A percentile compares a stretch with the other conserved stretches of the same genome.
Evolutionary conservation across 164 flowering plant genomes (phyloP).

Genomic region (Vitis rotundifolia): DNA sequence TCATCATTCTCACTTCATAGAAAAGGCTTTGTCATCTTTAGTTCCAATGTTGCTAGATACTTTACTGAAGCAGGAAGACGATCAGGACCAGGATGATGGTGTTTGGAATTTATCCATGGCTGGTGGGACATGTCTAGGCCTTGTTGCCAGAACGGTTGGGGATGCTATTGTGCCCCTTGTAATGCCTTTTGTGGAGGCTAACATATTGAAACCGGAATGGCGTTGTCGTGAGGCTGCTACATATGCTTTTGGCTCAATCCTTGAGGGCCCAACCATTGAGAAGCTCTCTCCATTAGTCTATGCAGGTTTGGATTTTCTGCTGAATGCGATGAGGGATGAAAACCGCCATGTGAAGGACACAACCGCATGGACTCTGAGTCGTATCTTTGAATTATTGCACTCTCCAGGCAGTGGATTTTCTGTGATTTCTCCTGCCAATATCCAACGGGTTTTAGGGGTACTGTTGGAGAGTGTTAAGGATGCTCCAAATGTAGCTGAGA

Average conservation of each 20-base stretch:
- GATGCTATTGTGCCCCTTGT: slow-evolving; percentile 73
- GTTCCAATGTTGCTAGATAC: slow-evolving; percentile 81
- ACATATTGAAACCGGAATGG: slow-evolving; percentile 72
- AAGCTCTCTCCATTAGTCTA: slow-evolving; percentile 65
- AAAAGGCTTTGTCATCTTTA: slow-evolving; percentile 64
- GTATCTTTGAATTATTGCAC: slow-evolving; percentile 78
- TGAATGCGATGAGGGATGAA: slow-evolving; percentile 62
- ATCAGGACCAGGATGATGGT: slow-evolving; percentile 79
- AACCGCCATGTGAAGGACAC: slow-evolving; percentile 80
- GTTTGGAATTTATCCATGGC: slow-evolving; percentile 89
- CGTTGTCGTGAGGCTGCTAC: slow-evolving; percentile 79
- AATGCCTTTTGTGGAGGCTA: slow-evolving; percentile 78
- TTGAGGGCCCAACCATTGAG: slow-evolving; percentile 74
- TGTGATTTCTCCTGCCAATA: slow-evolving; percentile 55
- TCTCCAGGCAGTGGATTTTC: slow-evolving; percentile 56
- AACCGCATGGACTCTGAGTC: slow-evolving; percentile 83
- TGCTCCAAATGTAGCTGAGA: slow-evolving; percentile 74
- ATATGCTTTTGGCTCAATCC: slow-evolving; percentile 80
- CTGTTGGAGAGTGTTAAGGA: slow-evolving; percentile 67
- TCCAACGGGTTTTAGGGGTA: slow-evolving; percentile 48
- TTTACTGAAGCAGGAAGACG: slow-evolving; percentile 79
- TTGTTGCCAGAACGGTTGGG: slow-evolving; percentile 79
- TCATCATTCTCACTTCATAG: slow-evolving; percentile 59
- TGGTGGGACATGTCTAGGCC: slow-evolving; percentile 82
- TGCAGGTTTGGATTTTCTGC: slow-evolving; percentile 63